Percentiles rank a stretch among this genome's conserved stretches.
These are phyloP conservation scores for Epichloe uncinata DNA, from an alignment of 2,329 filamentous ascomycete species.

Conservation along the genomic window DNA sequence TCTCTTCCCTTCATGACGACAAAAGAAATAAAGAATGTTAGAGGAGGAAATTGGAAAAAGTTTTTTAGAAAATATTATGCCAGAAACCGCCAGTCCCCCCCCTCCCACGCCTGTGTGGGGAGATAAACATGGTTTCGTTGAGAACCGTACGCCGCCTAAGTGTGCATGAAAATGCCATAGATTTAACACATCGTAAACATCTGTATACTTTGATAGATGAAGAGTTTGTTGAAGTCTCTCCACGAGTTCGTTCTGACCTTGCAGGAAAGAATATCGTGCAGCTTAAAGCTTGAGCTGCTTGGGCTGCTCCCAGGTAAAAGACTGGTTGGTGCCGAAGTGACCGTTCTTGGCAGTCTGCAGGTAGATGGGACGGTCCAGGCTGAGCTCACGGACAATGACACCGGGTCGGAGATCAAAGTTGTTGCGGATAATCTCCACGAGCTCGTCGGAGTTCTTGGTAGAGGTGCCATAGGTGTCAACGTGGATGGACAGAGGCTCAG, in stretches of 20 bases:
- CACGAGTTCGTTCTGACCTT: constrained; percentile 7
- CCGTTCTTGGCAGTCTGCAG: constrained; percentile 98
- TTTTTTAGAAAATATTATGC: constrained; percentile 15
- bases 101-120: constrained; percentile 19
- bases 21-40: constrained; percentile 10
- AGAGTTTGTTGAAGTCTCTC: constrained; percentile 30
- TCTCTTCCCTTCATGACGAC: constrained; percentile 6
- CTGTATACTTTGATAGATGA: constrained; percentile 16
- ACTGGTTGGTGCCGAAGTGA: constrained; percentile 95
- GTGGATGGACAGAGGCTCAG: constrained; percentile 94
- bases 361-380: constrained; percentile 95
- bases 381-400: constrained; percentile 96
- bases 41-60: neutral
- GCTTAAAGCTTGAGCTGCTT: constrained; percentile 84
- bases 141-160: constrained; percentile 31
- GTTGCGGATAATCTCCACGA: constrained; percentile 83
- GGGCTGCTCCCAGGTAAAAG: constrained; percentile 96
- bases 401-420: constrained; percentile 98
- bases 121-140: constrained; percentile 28
- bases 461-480: constrained; percentile 97
- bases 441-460: constrained; percentile 74
- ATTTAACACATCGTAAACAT: constrained; percentile 22
- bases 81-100: constrained; percentile 21
- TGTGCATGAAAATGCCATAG: constrained; percentile 25
- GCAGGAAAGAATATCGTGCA: neutral